Percentiles rank a stretch among this genome's conserved stretches.
Conservation (phyloP, 2,329 filamentous ascomycete genomes). For the Cytospora chrysosperma region DNA sequence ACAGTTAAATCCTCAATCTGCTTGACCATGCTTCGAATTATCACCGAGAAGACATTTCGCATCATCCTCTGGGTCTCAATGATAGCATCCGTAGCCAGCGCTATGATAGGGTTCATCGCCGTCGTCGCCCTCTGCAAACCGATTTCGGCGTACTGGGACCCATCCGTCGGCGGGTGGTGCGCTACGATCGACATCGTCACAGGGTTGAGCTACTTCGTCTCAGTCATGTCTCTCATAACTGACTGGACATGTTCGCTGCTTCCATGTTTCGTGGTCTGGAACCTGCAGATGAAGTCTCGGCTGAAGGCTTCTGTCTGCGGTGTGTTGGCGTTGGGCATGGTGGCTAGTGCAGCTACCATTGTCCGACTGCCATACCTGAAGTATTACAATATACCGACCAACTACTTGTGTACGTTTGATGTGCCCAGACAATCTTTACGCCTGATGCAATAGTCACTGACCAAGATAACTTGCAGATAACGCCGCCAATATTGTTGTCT, state of each 20-base stretch:
- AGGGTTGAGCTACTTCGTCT: conserved; percentile 4
- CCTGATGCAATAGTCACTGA: background rate
- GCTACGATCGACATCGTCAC: conserved; percentile 5
- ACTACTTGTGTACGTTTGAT: conserved; percentile 4
- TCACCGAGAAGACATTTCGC: background rate
- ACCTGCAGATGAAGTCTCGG: conserved; percentile 7
- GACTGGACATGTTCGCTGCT: conserved; percentile 15
- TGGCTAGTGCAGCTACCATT: conserved; percentile 12
- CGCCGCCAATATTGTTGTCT: conserved; percentile 10
- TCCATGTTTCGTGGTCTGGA: conserved; percentile 14
- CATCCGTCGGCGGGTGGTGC: conserved; percentile 8
- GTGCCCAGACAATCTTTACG: background rate
- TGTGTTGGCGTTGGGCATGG: conserved; percentile 12
- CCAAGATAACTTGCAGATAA: background rate
- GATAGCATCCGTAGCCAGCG: background rate
- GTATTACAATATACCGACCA: background rate
- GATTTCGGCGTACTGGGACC: conserved; percentile 3
- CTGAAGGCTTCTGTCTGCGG: conserved; percentile 12
- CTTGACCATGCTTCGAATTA: conserved; percentile 14
- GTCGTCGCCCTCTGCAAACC: conserved; percentile 11
- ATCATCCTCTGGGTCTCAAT: conserved; percentile 1
- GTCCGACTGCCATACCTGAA: conserved; percentile 8
- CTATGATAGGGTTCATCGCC: conserved; percentile 8
- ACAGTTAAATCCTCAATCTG: conserved; percentile 14
- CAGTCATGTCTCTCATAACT: conserved; percentile 2